Percentiles rank a stretch among this genome's conserved stretches.
Evolutionary conservation across 352 stramenopile genomes (phyloP).

Genomic region (Peronospora belbahrii): DNA sequence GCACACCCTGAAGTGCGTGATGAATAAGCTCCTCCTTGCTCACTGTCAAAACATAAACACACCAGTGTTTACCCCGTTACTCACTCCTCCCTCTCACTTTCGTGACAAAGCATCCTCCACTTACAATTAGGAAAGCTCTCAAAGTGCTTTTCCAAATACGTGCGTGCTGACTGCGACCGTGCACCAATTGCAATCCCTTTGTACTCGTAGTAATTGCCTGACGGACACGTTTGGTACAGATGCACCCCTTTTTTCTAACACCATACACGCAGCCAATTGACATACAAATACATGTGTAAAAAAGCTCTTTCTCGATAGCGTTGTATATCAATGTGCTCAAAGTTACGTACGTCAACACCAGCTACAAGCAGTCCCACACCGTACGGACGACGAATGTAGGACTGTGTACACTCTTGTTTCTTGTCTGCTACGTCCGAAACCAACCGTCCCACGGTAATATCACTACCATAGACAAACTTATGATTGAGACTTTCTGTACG

Average conservation of each 20-base stretch:
- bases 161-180: conserved; percentile 94
- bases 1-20: conserved; percentile 94
- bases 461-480: conserved; percentile 98
- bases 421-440: conserved; percentile 97
- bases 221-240: conserved; percentile 97
- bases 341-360: conserved; percentile 67
- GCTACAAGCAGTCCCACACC: conserved; percentile 96
- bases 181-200: conserved; percentile 96
- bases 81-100: neutral
- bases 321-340: neutral
- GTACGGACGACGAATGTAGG: conserved; percentile 97
- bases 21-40: conserved; percentile 95
- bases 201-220: conserved; percentile 98
- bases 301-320: neutral
- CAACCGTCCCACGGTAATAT: conserved; percentile 90
- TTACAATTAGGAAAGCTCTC: conserved; percentile 86
- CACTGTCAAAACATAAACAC: conserved; percentile 30
- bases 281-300: no score
- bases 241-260: conserved; percentile 96
- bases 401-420: conserved; percentile 98
- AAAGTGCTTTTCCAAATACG: conserved; percentile 99
- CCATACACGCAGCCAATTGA: no score
- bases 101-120: conserved; percentile 10
- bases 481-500: conserved; percentile 98
- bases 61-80: neutral